These are phyloP conservation scores for Saccharum hybrid DNA, from an alignment of 202 grass and related monocot species.

Conservation along the genomic window DNA sequence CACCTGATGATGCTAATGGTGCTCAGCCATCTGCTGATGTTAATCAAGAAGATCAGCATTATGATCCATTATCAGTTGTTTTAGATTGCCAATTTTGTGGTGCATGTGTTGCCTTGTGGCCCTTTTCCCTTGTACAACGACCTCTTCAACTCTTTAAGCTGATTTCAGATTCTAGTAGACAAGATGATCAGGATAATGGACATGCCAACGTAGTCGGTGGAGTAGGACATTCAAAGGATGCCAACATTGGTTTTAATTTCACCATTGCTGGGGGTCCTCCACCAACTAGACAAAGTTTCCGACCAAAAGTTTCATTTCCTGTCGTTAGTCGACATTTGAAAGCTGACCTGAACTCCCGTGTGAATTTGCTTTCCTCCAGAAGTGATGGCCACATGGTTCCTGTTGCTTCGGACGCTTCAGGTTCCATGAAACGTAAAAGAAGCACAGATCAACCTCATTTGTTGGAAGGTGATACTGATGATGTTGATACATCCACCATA, in stretches of 20 bases:
- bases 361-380: conserved; percentile 44
- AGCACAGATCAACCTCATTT: conserved; percentile 53
- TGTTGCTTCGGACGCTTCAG: conserved; percentile 47
- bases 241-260: conserved; percentile 73
- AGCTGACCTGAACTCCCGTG: conserved; percentile 55
- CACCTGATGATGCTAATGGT: conserved; percentile 55
- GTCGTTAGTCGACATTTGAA: conserved; percentile 86
- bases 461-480: conserved; percentile 31
- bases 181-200: conserved; percentile 59
- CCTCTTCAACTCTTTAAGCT: conserved; percentile 86
- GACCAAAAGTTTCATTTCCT: conserved; percentile 86
- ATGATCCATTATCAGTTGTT: conserved; percentile 80
- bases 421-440: conserved; percentile 77
- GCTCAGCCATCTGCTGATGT: conserved; percentile 37
- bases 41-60: conserved; percentile 52
- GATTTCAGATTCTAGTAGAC: conserved; percentile 56
- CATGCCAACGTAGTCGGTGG: conserved; percentile 39
- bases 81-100: conserved; percentile 96
- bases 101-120: conserved; percentile 91
- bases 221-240: conserved; percentile 50
- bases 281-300: conserved; percentile 78
- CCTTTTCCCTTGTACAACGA: conserved; percentile 63
- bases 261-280: conserved; percentile 91
- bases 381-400: conserved; percentile 40
- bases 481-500: conserved; percentile 35